Percentiles rank a stretch among this genome's conserved stretches.
Conservation (phyloP, 371 early-diverging fungal genomes). For the Mucor saturninus region DNA sequence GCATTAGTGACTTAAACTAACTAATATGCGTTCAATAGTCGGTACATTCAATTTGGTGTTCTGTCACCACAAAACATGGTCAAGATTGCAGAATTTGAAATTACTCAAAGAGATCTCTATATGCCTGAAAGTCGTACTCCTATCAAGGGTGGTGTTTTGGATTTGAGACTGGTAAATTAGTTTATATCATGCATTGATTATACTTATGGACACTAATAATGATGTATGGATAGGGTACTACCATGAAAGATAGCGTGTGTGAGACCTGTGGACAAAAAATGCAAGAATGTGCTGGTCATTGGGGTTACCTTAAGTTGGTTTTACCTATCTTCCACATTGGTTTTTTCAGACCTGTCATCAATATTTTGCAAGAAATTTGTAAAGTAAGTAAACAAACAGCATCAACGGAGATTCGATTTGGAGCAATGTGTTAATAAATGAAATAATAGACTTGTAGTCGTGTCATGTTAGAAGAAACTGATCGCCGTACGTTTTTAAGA, state of each 20-base stretch:
- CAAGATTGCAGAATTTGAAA: constrained; percentile 86
- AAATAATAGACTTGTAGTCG: constrained; percentile 76
- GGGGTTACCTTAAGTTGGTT: constrained; percentile 93
- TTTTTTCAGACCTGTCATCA: constrained; percentile 89
- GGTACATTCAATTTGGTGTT: constrained; percentile 90
- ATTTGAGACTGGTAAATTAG: constrained; percentile 76
- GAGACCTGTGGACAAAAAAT: constrained; percentile 92
- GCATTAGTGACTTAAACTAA: not conserved
- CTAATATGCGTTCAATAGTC: constrained; percentile 46
- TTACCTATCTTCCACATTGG: constrained; percentile 99
- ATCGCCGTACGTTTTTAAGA: constrained; percentile 72
- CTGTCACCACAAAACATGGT: constrained; percentile 85
- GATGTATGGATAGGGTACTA: constrained; percentile 71
- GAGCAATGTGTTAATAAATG: no score
- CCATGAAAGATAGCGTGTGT: constrained; percentile 87
- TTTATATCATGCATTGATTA: not conserved
- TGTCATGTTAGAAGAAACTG: constrained; percentile 86
- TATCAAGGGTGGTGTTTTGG: constrained; percentile 88
- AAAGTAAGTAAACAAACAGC: constrained; percentile 65
- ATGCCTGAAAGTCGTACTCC: constrained; percentile 79
- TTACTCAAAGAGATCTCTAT: constrained; percentile 93
- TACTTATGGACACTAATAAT: not conserved
- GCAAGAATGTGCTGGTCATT: constrained; percentile 98
- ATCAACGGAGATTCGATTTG: not conserved
- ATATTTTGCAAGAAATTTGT: constrained; percentile 97